Evolutionary conservation across 768 basidiomycete species (phyloP), one percentile per base, ranked within the genome.

Genomic region (Coprinopsis marcescibilis): DNA sequence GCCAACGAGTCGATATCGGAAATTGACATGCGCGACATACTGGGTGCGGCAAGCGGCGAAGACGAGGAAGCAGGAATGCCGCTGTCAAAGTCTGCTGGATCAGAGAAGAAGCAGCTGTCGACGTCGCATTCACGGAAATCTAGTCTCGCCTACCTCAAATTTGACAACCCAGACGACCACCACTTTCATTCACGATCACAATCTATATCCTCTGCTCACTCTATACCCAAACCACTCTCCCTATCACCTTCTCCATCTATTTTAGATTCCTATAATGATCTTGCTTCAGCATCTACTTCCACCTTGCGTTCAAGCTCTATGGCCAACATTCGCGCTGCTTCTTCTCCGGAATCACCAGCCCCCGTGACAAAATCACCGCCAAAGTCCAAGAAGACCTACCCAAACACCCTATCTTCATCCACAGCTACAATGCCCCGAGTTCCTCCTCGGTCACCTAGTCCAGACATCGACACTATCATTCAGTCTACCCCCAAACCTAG

Each of bases 1-100:
- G 53, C 50, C 20, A 63, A 67, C 52, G 68, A 69, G 35, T 67
- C 65, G 38, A 66, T 70, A 3, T 65, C 65, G 2, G 55, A 58
- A 7, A 68, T 70, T 38, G 65, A 69, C 52, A 62, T 71, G 41
- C 62, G 60, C 21, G 65, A 65, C 43, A 44, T 60, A 17, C 40
- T 58, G 23, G 57, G 51, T 4, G 45, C 53, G 11, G 43, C 40
- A 43, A 44, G 40, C 52, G 48, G 32, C 24, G 45, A 35, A 42
- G 50, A 51, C 19, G 53, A 52, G 14, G 50, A 45, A 20, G 49
- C 48, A 8, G 46, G 3, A 20, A 15, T 41, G 38, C 17, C 43
- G 29, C 17, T 29, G 39, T 41, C 48, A 49, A 49, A 49, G 40
- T 19, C 41, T 49, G 13, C 32, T 8, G 25, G 24, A 39, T 47